Evolutionary conservation across 352 stramenopile genomes (phyloP).

Genomic region (Plasmopara muralis): DNA sequence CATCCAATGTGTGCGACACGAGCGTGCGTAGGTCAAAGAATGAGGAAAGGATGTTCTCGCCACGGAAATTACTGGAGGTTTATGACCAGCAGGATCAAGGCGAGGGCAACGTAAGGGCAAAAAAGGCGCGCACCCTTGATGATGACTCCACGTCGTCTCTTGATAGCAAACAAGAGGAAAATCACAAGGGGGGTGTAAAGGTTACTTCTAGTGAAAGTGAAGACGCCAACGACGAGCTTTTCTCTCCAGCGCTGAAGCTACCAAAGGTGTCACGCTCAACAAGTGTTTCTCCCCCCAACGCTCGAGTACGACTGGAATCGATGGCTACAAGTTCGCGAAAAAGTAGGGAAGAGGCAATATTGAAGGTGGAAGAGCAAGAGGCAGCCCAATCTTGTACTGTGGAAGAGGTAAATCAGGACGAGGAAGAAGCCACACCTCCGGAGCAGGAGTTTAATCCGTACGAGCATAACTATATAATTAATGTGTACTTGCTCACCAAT

Average conservation of each 20-base stretch:
- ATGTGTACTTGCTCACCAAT: neutral
- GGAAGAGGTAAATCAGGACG: conserved; percentile 29
- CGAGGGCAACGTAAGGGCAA: conserved; percentile 15
- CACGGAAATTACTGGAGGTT: conserved; percentile 53
- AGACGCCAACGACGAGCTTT: conserved; percentile 50
- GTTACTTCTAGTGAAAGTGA: conserved; percentile 14
- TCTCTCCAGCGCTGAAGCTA: conserved; percentile 66
- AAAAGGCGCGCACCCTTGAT: conserved; percentile 22
- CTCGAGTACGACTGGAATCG: conserved; percentile 26
- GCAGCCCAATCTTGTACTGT: neutral
- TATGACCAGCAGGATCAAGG: conserved; percentile 30
- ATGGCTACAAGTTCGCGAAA: conserved; percentile 17
- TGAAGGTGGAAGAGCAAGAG: conserved; percentile 13
- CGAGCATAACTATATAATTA: neutral
- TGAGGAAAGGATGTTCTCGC: conserved; percentile 51
- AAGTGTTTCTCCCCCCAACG: conserved; percentile 30
- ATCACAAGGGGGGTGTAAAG: conserved; percentile 1
- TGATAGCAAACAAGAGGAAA: conserved; percentile 15
- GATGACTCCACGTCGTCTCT: conserved; percentile 16
- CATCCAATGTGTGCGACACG: conserved; percentile 5
- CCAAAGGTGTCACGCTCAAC: conserved; percentile 33
- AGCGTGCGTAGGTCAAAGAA: conserved; percentile 22
- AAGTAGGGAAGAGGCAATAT: conserved; percentile 23
- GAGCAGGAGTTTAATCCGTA: conserved; percentile 82
- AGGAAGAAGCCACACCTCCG: conserved; percentile 26